phyloP scores from a whole-genome alignment of 805 yeast species.

The Cyberlindnera bimundalis region DNA sequence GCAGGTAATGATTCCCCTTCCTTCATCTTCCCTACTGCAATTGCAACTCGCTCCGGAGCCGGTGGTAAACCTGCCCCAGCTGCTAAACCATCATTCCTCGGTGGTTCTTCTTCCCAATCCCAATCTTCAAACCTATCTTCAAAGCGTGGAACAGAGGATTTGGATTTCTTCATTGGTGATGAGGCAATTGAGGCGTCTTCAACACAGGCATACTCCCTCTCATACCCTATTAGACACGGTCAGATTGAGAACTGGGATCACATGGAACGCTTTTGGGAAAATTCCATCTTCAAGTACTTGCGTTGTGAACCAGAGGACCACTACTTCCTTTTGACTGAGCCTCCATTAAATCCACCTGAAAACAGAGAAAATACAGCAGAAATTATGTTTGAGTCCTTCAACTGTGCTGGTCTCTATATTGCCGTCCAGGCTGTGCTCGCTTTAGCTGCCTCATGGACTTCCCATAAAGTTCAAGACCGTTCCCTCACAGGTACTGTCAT shows the following conservation, averaged over 20 bases:
- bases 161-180: slow-evolving; percentile 93
- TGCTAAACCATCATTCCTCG: slow-evolving; percentile 40
- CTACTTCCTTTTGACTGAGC: slow-evolving; percentile 91
- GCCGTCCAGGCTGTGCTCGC: slow-evolving; percentile 99
- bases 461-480: slow-evolving; percentile 90
- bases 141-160: slow-evolving; percentile 88
- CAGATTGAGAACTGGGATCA: slow-evolving; percentile 99
- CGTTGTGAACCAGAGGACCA: slow-evolving; percentile 99
- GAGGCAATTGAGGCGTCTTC: slow-evolving; percentile 91
- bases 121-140: slow-evolving; percentile 25
- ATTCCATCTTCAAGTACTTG: slow-evolving; percentile 90
- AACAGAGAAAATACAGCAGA: slow-evolving; percentile 98
- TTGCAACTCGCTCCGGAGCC: slow-evolving; percentile 59
- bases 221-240: slow-evolving; percentile 95
- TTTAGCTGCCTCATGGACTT: slow-evolving; percentile 98
- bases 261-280: slow-evolving; percentile 99
- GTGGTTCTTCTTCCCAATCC: slow-evolving; percentile 24
- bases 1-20: slow-evolving; percentile 99
- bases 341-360: slow-evolving; percentile 99
- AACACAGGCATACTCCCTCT: slow-evolving; percentile 82
- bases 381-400: slow-evolving; percentile 97
- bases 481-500: slow-evolving; percentile 97
- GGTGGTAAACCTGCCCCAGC: slow-evolving; percentile 44
- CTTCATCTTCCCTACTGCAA: slow-evolving; percentile 95
- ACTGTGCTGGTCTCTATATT: slow-evolving; percentile 96